Conservation (phyloP, 106 monocot species). For the Dendrobium chrysotoxum region DNA sequence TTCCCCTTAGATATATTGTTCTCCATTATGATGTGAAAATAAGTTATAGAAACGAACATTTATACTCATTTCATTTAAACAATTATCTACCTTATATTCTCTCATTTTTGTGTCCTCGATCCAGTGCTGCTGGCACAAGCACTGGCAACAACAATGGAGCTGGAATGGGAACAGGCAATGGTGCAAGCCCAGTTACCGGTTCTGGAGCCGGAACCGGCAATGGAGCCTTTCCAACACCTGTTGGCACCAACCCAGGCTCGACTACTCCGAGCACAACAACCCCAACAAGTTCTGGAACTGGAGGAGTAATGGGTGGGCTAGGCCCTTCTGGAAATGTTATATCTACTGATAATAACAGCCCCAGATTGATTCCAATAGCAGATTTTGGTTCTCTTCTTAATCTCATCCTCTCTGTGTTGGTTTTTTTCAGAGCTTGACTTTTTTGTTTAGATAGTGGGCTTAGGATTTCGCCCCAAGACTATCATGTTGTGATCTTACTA, state of each 20-base stretch:
- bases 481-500: too few species aligned
- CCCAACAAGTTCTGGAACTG: slow-evolving; percentile 7
- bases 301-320: slow-evolving; percentile 17
- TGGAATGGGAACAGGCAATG: background rate
- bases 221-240: slow-evolving; percentile 2
- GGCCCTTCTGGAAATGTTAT: slow-evolving; percentile 33
- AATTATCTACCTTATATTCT: background rate
- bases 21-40: too few species aligned
- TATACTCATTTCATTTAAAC: background rate
- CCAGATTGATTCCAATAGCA: background rate
- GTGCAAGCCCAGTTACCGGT: slow-evolving; percentile 18
- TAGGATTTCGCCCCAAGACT: background rate
- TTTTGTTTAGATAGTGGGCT: background rate
- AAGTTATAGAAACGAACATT: too few species aligned
- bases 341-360: slow-evolving; percentile 14
- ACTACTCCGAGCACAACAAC: background rate
- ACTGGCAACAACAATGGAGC: background rate
- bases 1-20: too few species aligned
- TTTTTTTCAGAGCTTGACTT: background rate
- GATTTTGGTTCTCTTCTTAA: background rate
- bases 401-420: slow-evolving; percentile 1
- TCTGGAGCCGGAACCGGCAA: background rate
- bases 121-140: slow-evolving; percentile 36
- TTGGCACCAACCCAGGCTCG: slow-evolving; percentile 15
- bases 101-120: background rate